A percentile compares a stretch with the other conserved stretches of the same genome.
phyloP scores from a whole-genome alignment of 192 early-diverging fungal species.

The Glomus cerebriforme region DNA sequence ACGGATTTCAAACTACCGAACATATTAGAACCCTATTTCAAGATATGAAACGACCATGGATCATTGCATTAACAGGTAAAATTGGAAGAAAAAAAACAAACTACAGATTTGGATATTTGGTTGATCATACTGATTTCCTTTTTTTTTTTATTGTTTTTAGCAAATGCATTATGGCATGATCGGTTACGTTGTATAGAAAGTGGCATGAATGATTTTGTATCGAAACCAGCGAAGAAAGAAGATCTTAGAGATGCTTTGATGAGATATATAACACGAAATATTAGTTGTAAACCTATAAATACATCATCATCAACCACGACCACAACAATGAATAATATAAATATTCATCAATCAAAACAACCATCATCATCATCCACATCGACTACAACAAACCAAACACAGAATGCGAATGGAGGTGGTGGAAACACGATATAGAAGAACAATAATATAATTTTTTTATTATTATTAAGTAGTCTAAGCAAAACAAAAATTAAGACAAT shows the following conservation, averaged over 20 bases:
- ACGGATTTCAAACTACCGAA: slow-evolving; percentile 33
- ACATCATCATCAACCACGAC: not conserved
- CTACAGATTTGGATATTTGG: not conserved
- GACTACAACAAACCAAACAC: not conserved
- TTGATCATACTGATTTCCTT: not conserved
- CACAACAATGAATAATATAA: not conserved
- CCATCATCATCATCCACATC: not conserved
- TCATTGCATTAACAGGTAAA: slow-evolving; percentile 23
- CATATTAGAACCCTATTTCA: slow-evolving; percentile 34
- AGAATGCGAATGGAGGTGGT: not conserved
- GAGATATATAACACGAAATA: not conserved
- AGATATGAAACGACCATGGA: slow-evolving; percentile 35
- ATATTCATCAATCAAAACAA: not conserved
- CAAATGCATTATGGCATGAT: slow-evolving; percentile 43
- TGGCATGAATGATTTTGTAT: slow-evolving; percentile 55
- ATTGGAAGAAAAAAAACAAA: too few relatives aligned
- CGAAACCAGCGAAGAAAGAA: slow-evolving; percentile 52
- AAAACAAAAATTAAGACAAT: too few relatives aligned
- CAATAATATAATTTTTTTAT: too few relatives aligned
- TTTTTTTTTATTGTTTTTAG: slow-evolving; percentile 41
- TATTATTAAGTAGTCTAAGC: too few relatives aligned
- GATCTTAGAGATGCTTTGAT: slow-evolving; percentile 36
- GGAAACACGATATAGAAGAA: not conserved
- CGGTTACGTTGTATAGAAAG: slow-evolving; percentile 42
- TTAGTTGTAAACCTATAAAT: not conserved